These are phyloP conservation scores for Quercus robur DNA, from an alignment of 306 rosid species.

Conservation along the genomic window DNA sequence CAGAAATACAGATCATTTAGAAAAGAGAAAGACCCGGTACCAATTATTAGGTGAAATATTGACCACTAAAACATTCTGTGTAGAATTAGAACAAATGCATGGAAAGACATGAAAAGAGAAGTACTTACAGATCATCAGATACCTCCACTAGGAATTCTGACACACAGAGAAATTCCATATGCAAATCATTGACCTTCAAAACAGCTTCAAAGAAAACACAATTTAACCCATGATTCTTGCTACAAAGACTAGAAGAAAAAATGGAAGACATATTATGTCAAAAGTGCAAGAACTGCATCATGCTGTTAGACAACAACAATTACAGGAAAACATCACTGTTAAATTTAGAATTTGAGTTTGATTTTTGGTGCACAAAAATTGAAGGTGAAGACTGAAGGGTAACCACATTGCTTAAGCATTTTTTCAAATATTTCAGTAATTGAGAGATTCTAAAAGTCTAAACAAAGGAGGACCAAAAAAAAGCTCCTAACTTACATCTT, in stretches of 20 bases:
- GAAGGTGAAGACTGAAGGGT: too few relatives aligned
- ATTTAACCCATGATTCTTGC: slow-evolving; percentile 20
- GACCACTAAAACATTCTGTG: neutral
- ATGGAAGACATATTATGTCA: neutral
- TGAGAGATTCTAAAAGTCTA: too few relatives aligned
- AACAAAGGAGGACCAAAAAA: too few relatives aligned
- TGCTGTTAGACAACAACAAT: neutral
- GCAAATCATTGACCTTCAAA: slow-evolving; percentile 76
- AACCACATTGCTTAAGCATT: neutral
- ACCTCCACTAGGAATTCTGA: slow-evolving; percentile 93
- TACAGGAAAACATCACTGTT: neutral
- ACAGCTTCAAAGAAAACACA: slow-evolving; percentile 36
- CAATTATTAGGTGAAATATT: neutral
- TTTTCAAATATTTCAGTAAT: neutral
- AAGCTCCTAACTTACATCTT: neutral
- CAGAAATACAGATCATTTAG: neutral
- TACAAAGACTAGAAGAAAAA: slow-evolving; percentile 3
- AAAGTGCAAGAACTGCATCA: neutral
- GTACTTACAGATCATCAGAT: slow-evolving; percentile 88
- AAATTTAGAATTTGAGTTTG: too few relatives aligned
- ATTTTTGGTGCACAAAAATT: neutral
- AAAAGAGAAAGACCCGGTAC: neutral
- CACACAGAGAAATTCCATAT: slow-evolving; percentile 81
- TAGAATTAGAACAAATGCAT: neutral
- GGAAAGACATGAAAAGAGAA: slow-evolving; percentile 1